Evolutionary conservation across 1,139 yeast species (phyloP), one percentile per base, ranked within the genome.

Genomic region (Sporopachydermia cereana): DNA sequence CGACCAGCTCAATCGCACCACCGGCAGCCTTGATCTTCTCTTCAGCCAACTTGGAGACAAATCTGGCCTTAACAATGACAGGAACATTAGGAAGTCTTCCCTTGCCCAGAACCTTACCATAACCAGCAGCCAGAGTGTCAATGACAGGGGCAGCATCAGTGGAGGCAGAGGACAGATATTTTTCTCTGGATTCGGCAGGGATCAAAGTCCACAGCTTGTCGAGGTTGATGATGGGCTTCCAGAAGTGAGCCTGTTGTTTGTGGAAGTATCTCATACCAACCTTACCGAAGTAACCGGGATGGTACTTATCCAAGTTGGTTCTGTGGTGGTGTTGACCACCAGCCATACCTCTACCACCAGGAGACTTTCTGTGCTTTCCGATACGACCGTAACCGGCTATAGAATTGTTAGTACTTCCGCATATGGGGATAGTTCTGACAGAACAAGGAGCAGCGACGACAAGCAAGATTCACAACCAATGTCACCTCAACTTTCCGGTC

Each of bases 331-430:
- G 96, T 77, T 80, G 94, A 85, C 99, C 99, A 89, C 99, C 99
- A 72, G 99, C 99, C 93, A 78, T 91, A 91, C 99, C 99, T 79
- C 98, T 91, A 79, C 99, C 99, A 91, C 98, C 98, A 64, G 98
- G 97, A 68, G 84, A 91, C 95, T 93, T 93, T 88, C 98, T 88
- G 95, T 93, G 98, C 84, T 93, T 91, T 76, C 99, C 99, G 76
- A 93, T 76, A 81, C 99, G 93, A 84, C 99, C 99, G 76, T 89
- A 84, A 85, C 99, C 99, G 94, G 97, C 97, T 82, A 63, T 57
- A 58, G 41, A 36, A 50, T n/a, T 50, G 47, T 44, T 47, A 53
- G 55, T 46, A 42, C 27, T 34, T 45, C n/a, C n/a, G 18, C 27
- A n/a, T n/a, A n/a, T n/a, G n/a, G n/a, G n/a, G n/a, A n/a, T n/a